Conservation (phyloP, 805 yeast genomes). For the Metschnikowia gelsemii region DNA sequence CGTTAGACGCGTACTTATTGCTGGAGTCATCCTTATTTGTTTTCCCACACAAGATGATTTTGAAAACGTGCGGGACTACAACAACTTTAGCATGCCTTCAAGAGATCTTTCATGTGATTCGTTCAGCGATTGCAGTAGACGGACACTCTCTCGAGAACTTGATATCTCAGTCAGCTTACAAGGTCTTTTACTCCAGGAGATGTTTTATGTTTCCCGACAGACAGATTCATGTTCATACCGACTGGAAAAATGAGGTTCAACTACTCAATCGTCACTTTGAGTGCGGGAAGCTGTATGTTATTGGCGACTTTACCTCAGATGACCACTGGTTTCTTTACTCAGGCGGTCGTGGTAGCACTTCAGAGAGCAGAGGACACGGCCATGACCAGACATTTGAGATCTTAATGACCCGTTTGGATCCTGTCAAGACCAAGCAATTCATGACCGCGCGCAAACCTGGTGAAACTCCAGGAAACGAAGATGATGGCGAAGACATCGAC, state of each 20-base stretch:
- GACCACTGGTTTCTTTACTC: conserved; percentile 91
- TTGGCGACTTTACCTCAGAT: conserved; percentile 70
- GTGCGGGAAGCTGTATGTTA: conserved; percentile 63
- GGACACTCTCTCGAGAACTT: conserved; percentile 10
- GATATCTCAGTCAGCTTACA: conserved; percentile 46
- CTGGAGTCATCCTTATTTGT: conserved; percentile 91
- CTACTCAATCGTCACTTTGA: conserved; percentile 65
- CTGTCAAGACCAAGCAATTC: conserved; percentile 56
- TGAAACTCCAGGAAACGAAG: conserved; percentile 28
- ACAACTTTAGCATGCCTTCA: conserved; percentile 79
- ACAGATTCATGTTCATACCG: conserved; percentile 76
- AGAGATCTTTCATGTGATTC: conserved; percentile 50
- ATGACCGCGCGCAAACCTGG: conserved; percentile 51
- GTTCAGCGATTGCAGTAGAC: conserved; percentile 13
- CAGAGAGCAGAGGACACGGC: conserved; percentile 3
- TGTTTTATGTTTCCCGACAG: conserved; percentile 88
- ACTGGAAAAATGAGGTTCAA: conserved; percentile 79
- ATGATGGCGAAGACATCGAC: conserved; percentile 52
- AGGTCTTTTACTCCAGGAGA: conserved; percentile 86
- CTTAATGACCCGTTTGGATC: conserved; percentile 82
- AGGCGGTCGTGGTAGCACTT: conserved; percentile 43
- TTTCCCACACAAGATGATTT: conserved; percentile 76
- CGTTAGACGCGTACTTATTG: conserved; percentile 78
- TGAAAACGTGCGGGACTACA: conserved; percentile 96
- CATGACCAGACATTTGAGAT: conserved; percentile 80